Conservation (phyloP, 305 asterid species). For the Fraxinus nigra region DNA sequence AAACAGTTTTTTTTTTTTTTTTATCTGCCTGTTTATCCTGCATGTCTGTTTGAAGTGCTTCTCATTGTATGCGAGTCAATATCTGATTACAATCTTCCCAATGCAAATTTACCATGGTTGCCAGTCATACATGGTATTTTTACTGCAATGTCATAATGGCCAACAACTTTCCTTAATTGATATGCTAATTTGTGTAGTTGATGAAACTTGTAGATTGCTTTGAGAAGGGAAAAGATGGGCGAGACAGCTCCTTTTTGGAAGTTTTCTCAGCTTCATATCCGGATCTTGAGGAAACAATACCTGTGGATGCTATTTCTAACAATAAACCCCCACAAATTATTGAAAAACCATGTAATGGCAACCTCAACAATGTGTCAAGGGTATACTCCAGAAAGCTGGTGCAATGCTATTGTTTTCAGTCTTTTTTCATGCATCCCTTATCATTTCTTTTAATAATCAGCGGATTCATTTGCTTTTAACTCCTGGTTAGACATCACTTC, state of each 20-base stretch:
- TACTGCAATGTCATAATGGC: slow-evolving; percentile 2
- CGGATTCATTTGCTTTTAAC: slow-evolving; percentile 7
- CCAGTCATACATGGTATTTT: neutral
- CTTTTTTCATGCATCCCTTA: slow-evolving; percentile 19
- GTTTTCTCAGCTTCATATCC: slow-evolving; percentile 90
- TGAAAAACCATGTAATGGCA: slow-evolving; percentile 33
- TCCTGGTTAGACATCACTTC: neutral
- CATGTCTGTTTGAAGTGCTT: neutral
- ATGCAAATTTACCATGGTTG: neutral
- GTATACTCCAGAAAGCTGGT: slow-evolving; percentile 34
- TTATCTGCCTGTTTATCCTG: neutral
- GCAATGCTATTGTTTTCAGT: slow-evolving; percentile 5
- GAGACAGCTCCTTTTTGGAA: slow-evolving; percentile 93
- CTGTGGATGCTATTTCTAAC: slow-evolving; percentile 27
- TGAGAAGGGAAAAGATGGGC: slow-evolving; percentile 86
- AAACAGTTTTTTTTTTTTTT: neutral
- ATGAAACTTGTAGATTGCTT: slow-evolving; percentile 57
- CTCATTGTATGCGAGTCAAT: slow-evolving; percentile 3
- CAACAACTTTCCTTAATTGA: slow-evolving; percentile 5
- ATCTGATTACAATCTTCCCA: neutral
- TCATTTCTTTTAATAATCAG: neutral
- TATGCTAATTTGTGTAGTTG: slow-evolving; percentile 19
- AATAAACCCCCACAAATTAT: slow-evolving; percentile 26
- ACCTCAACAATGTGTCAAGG: slow-evolving; percentile 35
- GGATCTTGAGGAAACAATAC: slow-evolving; percentile 54